A percentile compares a stretch with the other conserved stretches of the same genome.
These are phyloP conservation scores for Magnolia kwangsiensis DNA, from an alignment of 164 flowering plant species.

Conservation along the genomic window DNA sequence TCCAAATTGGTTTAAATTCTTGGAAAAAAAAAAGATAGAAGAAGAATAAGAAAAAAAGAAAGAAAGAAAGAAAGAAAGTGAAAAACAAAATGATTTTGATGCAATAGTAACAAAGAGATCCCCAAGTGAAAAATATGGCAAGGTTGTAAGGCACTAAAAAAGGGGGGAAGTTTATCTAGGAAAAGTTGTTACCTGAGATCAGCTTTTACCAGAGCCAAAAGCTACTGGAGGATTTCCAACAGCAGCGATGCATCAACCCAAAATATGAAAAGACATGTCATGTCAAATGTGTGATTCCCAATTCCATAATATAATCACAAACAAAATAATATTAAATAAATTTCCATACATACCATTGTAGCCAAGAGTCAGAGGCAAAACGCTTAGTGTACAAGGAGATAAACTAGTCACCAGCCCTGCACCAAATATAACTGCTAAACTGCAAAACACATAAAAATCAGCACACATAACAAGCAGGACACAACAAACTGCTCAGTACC, in stretches of 20 bases:
- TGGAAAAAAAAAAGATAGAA: no score
- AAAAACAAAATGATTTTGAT: no score
- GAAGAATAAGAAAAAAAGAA: no score
- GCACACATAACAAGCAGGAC: slow-evolving; percentile 6
- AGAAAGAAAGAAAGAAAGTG: no score
- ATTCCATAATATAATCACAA: slow-evolving; percentile 3
- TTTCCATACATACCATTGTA: slow-evolving; percentile 60
- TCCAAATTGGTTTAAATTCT: no score
- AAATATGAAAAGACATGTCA: slow-evolving; percentile 7
- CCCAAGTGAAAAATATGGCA: neutral
- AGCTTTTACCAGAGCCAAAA: slow-evolving; percentile 88
- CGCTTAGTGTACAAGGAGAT: slow-evolving; percentile 95
- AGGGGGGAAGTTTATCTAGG: neutral
- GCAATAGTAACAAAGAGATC: no score
- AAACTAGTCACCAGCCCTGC: slow-evolving; percentile 98
- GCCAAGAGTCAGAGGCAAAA: slow-evolving; percentile 91
- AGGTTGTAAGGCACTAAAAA: neutral
- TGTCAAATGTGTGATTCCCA: neutral
- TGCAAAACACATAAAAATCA: slow-evolving; percentile 26
- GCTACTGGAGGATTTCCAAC: slow-evolving; percentile 58
- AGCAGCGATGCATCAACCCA: slow-evolving; percentile 10
- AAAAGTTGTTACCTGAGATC: slow-evolving; percentile 48
- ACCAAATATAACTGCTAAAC: slow-evolving; percentile 94
- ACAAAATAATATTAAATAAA: neutral
- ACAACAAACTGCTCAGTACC: neutral